These are phyloP conservation scores for Adansonia gregorii DNA, from an alignment of 441 rosid genomes.

Conservation along the genomic window DNA sequence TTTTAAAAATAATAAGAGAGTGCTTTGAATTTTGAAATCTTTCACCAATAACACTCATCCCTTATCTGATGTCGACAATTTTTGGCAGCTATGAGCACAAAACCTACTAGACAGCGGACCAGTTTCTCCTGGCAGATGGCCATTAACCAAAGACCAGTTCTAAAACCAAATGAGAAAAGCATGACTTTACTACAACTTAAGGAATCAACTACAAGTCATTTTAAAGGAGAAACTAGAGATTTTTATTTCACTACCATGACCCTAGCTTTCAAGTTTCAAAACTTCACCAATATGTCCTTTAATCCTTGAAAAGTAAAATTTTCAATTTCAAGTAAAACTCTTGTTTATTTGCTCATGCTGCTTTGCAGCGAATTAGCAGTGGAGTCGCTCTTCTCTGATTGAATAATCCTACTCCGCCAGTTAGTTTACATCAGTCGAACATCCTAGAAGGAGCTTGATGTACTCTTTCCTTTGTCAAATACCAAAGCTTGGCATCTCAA, in stretches of 20 bases:
- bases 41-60: not conserved
- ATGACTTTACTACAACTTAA: not conserved
- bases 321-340: not conserved
- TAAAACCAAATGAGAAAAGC: slow-evolving; percentile 10
- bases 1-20: not conserved
- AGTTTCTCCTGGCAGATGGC: not conserved
- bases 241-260: not conserved
- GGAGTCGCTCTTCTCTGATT: not conserved
- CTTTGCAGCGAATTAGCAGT: not conserved
- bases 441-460: slow-evolving; percentile 6
- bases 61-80: not conserved
- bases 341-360: not conserved
- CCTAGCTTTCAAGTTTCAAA: not conserved
- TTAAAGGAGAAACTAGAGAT: not conserved
- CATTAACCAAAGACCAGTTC: not conserved
- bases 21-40: slow-evolving; percentile 7
- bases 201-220: slow-evolving; percentile 11
- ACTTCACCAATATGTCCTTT: not conserved
- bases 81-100: not conserved
- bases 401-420: slow-evolving; percentile 13
- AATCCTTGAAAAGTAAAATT: not conserved
- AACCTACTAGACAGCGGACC: not conserved
- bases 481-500: slow-evolving; percentile 32
- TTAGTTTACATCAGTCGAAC: not conserved
- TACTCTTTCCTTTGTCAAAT: slow-evolving; percentile 28